phyloP scores from a whole-genome alignment of 2,329 filamentous ascomycete species.

The Plenodomus tracheiphilus region DNA sequence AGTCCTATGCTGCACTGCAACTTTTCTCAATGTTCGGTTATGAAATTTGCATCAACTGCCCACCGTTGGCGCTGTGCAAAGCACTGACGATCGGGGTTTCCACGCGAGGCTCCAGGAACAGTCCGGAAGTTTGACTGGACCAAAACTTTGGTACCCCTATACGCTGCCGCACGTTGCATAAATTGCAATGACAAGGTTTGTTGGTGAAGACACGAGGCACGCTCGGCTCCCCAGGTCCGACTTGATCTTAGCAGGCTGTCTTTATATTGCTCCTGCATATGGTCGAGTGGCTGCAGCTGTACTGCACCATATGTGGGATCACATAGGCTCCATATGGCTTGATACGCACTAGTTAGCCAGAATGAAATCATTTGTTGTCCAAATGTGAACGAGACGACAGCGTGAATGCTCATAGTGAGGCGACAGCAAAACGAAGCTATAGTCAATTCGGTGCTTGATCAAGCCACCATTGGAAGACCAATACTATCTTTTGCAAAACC shows the following conservation, averaged over 20 bases:
- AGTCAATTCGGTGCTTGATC: not conserved
- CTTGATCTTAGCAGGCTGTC: slow-evolving; percentile 13
- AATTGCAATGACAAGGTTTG: slow-evolving; percentile 2
- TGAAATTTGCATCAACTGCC: not conserved
- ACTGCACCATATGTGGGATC: not conserved
- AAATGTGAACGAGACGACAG: not conserved
- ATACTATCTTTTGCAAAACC: too few relatives aligned
- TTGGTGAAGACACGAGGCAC: slow-evolving; percentile 5
- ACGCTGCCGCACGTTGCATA: not conserved
- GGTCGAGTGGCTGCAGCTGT: too few relatives aligned
- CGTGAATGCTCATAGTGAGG: not conserved
- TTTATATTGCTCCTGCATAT: slow-evolving; percentile 26
- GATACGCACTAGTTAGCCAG: not conserved
- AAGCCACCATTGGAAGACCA: too few relatives aligned
- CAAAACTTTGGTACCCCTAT: not conserved
- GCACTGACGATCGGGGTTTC: not conserved
- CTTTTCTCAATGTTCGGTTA: not conserved
- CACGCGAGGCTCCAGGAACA: not conserved
- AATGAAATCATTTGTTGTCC: not conserved
- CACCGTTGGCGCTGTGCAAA: not conserved
- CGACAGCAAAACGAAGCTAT: not conserved
- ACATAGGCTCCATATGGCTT: not conserved
- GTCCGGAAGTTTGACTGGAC: not conserved
- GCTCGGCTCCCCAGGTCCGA: slow-evolving; percentile 26
- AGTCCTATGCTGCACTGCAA: not conserved